Conservation (phyloP, 2,329 filamentous ascomycete genomes). For the Gnomoniopsis smithogilvyi region DNA sequence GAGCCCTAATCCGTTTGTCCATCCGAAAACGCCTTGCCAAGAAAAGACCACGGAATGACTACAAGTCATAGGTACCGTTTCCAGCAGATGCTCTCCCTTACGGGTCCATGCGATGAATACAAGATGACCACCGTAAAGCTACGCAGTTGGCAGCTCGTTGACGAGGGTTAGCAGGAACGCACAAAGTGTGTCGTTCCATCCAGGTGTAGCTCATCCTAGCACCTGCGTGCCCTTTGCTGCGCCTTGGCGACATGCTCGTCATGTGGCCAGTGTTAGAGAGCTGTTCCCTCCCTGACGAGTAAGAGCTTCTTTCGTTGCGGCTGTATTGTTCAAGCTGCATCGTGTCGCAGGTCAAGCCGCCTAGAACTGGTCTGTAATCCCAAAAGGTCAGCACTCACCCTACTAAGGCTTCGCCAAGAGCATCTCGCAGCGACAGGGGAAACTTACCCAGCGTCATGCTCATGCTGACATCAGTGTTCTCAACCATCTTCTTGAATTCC, state of each 20-base stretch:
- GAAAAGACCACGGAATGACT: conserved; percentile 3
- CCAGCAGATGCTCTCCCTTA: neutral
- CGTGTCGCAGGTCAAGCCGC: neutral
- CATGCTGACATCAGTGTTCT: conserved; percentile 81
- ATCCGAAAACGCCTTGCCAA: conserved; percentile 7
- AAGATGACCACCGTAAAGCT: neutral
- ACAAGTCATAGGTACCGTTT: neutral
- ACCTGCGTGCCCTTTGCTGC: neutral
- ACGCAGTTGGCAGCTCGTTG: neutral
- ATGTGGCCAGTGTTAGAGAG: neutral
- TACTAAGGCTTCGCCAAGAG: too few relatives aligned
- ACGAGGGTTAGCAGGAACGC: neutral
- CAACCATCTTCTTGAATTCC: conserved; percentile 98
- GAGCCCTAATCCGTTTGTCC: neutral
- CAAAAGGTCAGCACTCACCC: neutral
- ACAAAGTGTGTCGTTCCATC: neutral
- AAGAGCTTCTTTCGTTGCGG: too few relatives aligned
- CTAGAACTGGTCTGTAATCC: conserved; percentile 4
- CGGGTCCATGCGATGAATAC: neutral
- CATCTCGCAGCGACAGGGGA: neutral
- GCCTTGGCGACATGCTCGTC: neutral
- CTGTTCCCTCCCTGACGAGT: neutral
- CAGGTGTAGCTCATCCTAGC: neutral
- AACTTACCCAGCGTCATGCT: conserved; percentile 68
- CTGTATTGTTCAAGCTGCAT: neutral